These are phyloP conservation scores for Rhodomyrtus psidioides DNA, from an alignment of 441 rosid genomes.

Conservation along the genomic window DNA sequence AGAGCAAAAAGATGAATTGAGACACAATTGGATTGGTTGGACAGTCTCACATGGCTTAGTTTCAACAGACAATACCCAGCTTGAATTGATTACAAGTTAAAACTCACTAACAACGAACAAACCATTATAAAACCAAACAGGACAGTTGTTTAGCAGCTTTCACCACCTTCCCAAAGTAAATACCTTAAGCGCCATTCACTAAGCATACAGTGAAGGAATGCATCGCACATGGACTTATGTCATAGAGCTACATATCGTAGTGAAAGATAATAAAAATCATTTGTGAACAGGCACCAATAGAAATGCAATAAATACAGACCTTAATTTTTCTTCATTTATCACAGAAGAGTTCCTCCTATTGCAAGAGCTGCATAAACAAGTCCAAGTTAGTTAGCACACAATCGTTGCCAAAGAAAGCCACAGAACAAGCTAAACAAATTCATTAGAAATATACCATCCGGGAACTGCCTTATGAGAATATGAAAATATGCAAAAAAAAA, in stretches of 20 bases:
- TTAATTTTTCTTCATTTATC: constrained; percentile 25
- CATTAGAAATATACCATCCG: not conserved
- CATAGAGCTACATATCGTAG: not conserved
- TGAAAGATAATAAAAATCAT: not conserved
- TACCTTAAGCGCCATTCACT: not conserved
- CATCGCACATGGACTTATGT: not conserved
- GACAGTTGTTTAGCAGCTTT: not conserved
- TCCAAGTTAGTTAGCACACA: not conserved
- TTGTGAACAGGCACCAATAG: not conserved
- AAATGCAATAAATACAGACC: constrained; percentile 26
- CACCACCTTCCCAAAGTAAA: not conserved
- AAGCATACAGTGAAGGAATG: not conserved
- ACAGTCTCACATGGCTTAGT: not conserved
- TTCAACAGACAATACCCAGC: not conserved
- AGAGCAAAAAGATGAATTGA: not conserved
- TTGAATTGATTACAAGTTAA: not conserved
- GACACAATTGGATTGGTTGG: not conserved
- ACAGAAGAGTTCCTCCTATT: constrained; percentile 23
- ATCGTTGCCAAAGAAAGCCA: not conserved
- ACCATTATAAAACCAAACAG: not conserved
- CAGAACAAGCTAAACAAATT: not conserved
- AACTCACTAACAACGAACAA: not conserved
- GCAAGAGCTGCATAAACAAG: constrained; percentile 40
- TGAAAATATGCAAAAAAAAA: not conserved
- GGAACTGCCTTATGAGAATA: not conserved